Evolutionary conservation across 208 protist genomes (phyloP).

Genomic region (Trypanosomatidae sp.): DNA sequence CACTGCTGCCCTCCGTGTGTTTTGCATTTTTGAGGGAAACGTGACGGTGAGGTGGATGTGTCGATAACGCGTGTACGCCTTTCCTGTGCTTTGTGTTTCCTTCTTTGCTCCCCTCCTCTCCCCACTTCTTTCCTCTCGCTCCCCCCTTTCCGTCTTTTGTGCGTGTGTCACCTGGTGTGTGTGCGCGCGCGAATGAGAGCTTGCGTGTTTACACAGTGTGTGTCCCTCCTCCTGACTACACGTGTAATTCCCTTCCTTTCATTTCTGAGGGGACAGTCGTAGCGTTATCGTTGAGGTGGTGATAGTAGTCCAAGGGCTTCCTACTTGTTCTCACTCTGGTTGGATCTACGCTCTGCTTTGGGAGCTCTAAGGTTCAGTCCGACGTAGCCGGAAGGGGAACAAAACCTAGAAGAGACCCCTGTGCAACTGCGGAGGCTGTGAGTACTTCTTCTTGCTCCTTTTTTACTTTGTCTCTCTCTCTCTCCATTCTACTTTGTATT

Average conservation of each 20-base stretch:
- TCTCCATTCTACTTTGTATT: background rate
- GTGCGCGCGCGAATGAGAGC: background rate
- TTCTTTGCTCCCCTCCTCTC: background rate
- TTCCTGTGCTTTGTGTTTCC: background rate
- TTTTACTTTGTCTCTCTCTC: background rate
- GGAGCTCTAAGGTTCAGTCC: background rate
- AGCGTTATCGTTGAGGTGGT: background rate
- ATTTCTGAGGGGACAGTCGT: background rate
- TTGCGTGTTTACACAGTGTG: background rate
- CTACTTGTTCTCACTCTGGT: background rate
- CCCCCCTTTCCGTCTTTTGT: background rate
- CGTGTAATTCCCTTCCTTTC: background rate
- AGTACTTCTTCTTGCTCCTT: background rate
- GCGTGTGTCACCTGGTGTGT: background rate
- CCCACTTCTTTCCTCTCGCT: background rate
- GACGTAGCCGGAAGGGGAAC: background rate
- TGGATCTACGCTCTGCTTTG: background rate
- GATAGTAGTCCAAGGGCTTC: background rate
- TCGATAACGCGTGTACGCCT: background rate
- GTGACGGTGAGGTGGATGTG: background rate
- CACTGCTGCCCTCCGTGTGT: background rate
- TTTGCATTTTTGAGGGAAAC: background rate
- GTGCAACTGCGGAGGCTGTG: background rate
- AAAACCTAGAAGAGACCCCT: background rate
- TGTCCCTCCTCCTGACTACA: too few species aligned